Conservation (phyloP, 768 basidiomycete species). For the Lenzites betulinus region DNA sequence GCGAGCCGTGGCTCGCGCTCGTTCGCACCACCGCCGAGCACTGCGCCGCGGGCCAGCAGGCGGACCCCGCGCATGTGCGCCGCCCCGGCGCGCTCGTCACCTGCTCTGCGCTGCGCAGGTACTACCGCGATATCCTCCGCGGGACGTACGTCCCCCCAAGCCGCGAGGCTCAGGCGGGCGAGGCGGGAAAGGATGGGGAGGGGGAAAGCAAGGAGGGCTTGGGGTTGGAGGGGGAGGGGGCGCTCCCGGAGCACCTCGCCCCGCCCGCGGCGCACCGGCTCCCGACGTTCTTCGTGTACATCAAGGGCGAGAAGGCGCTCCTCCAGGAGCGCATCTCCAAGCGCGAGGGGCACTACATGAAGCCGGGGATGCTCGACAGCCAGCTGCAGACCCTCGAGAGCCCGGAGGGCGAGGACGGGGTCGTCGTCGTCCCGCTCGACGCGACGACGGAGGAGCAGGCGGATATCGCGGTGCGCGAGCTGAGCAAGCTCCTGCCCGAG, state of each 20-base stretch:
- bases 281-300: conserved; percentile 78
- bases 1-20: conserved; percentile 80
- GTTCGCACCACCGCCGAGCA: conserved; percentile 68
- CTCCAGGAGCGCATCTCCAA: conserved; percentile 64
- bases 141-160: conserved; percentile 42
- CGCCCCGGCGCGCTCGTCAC: conserved; percentile 71
- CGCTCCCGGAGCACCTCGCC: conserved; percentile 29
- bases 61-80: conserved; percentile 20
- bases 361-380: conserved; percentile 76
- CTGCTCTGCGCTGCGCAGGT: conserved; percentile 81
- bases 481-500: conserved; percentile 33
- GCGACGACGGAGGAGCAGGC: conserved; percentile 61
- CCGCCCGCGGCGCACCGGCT: conserved; percentile 31
- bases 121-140: conserved; percentile 82
- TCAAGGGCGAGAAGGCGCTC: conserved; percentile 58
- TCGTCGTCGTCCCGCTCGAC: conserved; percentile 61
- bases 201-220: no score
- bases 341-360: conserved; percentile 81
- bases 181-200: no score
- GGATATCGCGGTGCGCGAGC: conserved; percentile 42
- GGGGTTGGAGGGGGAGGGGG: neutral
- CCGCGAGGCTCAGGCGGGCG: neutral
- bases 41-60: conserved; percentile 33
- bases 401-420: conserved; percentile 66
- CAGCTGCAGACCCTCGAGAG: conserved; percentile 73